These are phyloP conservation scores for Globisporangium abappressorium DNA, from an alignment of 352 stramenopile genomes.

Conservation along the genomic window DNA sequence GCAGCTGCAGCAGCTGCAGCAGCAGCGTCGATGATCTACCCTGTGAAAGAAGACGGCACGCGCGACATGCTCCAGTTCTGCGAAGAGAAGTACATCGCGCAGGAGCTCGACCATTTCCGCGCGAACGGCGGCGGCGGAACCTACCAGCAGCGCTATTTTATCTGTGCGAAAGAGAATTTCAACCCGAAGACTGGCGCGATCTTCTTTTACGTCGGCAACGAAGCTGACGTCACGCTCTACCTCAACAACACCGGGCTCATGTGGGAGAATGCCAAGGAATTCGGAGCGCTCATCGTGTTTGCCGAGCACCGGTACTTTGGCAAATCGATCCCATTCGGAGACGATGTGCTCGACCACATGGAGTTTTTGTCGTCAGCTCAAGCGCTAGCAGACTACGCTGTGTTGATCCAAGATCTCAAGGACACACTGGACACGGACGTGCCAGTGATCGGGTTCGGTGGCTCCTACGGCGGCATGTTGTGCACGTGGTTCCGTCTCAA, in stretches of 20 bases:
- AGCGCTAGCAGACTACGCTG: constrained; percentile 68
- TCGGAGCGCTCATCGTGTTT: constrained; percentile 60
- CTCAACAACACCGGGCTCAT: constrained; percentile 2
- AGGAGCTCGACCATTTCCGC: constrained; percentile 78
- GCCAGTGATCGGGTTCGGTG: constrained; percentile 67
- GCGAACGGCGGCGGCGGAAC: constrained; percentile 33
- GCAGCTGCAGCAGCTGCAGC: too few species aligned
- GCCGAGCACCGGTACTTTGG: constrained; percentile 80
- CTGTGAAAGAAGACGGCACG: constrained; percentile 22
- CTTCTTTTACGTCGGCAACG: neutral
- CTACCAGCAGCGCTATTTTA: constrained; percentile 88
- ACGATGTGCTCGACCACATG: constrained; percentile 48
- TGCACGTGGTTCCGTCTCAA: constrained; percentile 72
- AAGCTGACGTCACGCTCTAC: neutral
- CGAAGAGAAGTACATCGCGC: constrained; percentile 66
- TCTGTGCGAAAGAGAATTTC: constrained; percentile 36
- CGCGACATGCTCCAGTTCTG: constrained; percentile 54
- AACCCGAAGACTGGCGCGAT: constrained; percentile 18
- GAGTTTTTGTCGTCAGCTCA: constrained; percentile 84
- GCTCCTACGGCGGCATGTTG: constrained; percentile 79
- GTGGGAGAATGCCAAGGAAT: neutral
- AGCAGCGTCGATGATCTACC: neutral
- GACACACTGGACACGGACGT: constrained; percentile 32
- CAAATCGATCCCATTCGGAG: constrained; percentile 57
- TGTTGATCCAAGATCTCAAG: constrained; percentile 51